A percentile compares a stretch with the other conserved stretches of the same genome.
Evolutionary conservation across 331 rosid genomes (phyloP).

Genomic region (Pyracantha coccinea): DNA sequence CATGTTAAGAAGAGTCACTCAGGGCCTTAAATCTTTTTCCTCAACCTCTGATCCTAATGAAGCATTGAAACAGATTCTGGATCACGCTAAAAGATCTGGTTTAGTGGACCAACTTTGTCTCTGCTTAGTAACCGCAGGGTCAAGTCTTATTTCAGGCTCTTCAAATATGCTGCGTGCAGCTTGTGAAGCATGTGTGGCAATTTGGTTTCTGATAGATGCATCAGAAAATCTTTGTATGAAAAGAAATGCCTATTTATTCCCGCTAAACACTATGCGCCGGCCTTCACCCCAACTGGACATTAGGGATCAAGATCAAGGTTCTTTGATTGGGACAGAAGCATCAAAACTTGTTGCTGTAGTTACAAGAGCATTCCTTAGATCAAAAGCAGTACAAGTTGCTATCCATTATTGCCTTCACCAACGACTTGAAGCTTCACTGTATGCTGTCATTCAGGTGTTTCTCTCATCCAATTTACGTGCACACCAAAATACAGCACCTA

Average conservation of each 20-base stretch:
- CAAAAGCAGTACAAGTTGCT: conserved; percentile 80
- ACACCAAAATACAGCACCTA: background rate
- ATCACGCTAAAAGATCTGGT: conserved; percentile 72
- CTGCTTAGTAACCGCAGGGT: conserved; percentile 75
- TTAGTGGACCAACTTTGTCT: conserved; percentile 72
- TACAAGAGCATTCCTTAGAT: conserved; percentile 63
- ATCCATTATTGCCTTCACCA: conserved; percentile 82
- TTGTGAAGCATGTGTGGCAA: conserved; percentile 79
- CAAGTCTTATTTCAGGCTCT: conserved; percentile 85
- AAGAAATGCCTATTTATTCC: conserved; percentile 49
- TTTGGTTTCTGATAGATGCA: conserved; percentile 78
- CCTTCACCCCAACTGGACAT: conserved; percentile 42
- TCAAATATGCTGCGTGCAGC: conserved; percentile 75
- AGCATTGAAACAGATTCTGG: conserved; percentile 49
- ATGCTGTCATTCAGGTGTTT: conserved; percentile 72
- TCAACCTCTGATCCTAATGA: conserved; percentile 28
- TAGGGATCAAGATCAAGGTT: conserved; percentile 39
- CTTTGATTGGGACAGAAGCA: conserved; percentile 45
- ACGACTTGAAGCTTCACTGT: conserved; percentile 64
- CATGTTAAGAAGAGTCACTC: conserved; percentile 64
- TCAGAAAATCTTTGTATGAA: conserved; percentile 45
- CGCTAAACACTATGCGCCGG: conserved; percentile 48
- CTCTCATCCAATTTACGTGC: background rate
- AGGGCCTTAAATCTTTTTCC: conserved; percentile 41
- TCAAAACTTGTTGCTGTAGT: conserved; percentile 61